phyloP scores from a whole-genome alignment of 257 asterid species.

The Agastache rugosa region DNA sequence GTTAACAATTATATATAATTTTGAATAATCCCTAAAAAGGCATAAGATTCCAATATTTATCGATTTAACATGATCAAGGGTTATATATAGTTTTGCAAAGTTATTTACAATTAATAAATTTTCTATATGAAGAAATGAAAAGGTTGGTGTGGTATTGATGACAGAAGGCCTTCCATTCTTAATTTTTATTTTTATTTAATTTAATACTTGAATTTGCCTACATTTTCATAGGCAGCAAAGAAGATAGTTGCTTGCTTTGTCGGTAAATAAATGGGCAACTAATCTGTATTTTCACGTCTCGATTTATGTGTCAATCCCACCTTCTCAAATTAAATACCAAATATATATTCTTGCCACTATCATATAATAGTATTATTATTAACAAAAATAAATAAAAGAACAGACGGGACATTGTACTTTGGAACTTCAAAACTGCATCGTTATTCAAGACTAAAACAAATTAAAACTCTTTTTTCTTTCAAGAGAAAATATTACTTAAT shows the following conservation, averaged over 20 bases:
- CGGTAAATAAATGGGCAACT: slow-evolving; percentile 52
- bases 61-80: too few relatives aligned
- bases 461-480: too few relatives aligned
- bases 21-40: too few relatives aligned
- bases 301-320: slow-evolving; percentile 10
- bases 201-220: slow-evolving; percentile 40
- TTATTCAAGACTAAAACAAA: background rate
- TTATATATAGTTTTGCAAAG: background rate
- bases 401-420: background rate
- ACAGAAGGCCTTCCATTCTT: background rate
- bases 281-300: slow-evolving; percentile 34
- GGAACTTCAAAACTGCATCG: background rate
- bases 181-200: background rate
- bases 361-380: too few relatives aligned
- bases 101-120: background rate
- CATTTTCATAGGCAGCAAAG: slow-evolving; percentile 43
- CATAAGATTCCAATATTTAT: too few relatives aligned
- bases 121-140: background rate
- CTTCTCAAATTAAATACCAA: background rate
- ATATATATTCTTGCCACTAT: background rate
- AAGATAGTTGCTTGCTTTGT: slow-evolving; percentile 48
- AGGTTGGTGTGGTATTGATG: background rate
- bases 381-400: too few relatives aligned
- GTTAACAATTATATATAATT: too few relatives aligned
- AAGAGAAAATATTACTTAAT: too few relatives aligned